Evolutionary conservation across 768 basidiomycete species (phyloP).

Genomic region (Lactarius hatsudake): DNA sequence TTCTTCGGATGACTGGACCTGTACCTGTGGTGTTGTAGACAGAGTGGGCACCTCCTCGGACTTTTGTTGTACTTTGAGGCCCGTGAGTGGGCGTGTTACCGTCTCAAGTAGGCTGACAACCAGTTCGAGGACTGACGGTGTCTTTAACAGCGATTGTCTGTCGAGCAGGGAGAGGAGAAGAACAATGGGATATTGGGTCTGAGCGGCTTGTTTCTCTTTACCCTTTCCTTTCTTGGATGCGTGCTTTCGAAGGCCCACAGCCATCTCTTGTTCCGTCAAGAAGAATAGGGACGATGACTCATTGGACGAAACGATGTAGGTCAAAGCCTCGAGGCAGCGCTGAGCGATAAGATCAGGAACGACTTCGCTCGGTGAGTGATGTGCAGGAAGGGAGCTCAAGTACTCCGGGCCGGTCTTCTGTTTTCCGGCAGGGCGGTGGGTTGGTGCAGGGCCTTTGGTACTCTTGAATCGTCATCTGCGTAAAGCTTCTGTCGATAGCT

Average conservation of each 20-base stretch:
- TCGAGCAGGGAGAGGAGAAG: conserved; percentile 86
- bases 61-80: conserved; percentile 53
- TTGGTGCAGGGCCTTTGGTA: conserved; percentile 46
- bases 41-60: conserved; percentile 7
- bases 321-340: conserved; percentile 88
- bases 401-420: conserved; percentile 61
- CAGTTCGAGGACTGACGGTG: conserved; percentile 89
- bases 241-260: conserved; percentile 66
- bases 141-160: conserved; percentile 78
- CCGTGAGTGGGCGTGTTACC: conserved; percentile 79
- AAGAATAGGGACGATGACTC: conserved; percentile 88
- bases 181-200: conserved; percentile 89
- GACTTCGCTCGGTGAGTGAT: conserved; percentile 64
- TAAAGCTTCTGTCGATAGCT: conserved; percentile 89
- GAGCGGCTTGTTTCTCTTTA: conserved; percentile 80
- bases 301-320: conserved; percentile 83
- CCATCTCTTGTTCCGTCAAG: conserved; percentile 91
- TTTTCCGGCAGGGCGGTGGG: conserved; percentile 57
- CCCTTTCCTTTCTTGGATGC: conserved; percentile 88
- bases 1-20: conserved; percentile 7
- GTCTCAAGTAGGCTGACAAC: conserved; percentile 85
- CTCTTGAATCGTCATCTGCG: conserved; percentile 84
- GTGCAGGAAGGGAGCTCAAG: conserved; percentile 46
- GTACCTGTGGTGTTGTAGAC: conserved; percentile 1
- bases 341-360: conserved; percentile 93